Conservation (phyloP, 2,329 filamentous ascomycete genomes). For the Pestalotiopsis sp. region DNA sequence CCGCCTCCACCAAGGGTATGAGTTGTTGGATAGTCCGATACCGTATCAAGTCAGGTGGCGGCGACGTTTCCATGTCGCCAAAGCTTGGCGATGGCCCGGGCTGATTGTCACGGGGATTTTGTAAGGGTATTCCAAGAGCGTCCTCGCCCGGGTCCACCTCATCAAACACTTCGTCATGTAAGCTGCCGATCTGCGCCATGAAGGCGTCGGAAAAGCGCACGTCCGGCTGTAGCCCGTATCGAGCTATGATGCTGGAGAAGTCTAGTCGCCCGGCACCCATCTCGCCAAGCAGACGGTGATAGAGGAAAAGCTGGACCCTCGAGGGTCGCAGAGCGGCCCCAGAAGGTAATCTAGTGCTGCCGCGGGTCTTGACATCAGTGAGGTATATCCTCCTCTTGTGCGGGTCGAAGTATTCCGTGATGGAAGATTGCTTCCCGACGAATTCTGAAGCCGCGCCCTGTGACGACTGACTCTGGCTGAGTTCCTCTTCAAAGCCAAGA, state of each 20-base stretch:
- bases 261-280: slow-evolving; percentile 73
- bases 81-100: slow-evolving; percentile 11
- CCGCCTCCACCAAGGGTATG: slow-evolving; percentile 44
- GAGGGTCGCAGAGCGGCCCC: slow-evolving; percentile 71
- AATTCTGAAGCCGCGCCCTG: slow-evolving; percentile 21
- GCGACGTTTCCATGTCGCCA: slow-evolving; percentile 7
- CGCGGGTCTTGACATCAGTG: slow-evolving; percentile 85
- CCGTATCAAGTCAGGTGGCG: slow-evolving; percentile 40
- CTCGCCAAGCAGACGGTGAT: slow-evolving; percentile 79
- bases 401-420: slow-evolving; percentile 42
- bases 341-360: slow-evolving; percentile 62
- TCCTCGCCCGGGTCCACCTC: slow-evolving; percentile 45
- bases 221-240: slow-evolving; percentile 70
- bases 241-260: slow-evolving; percentile 66
- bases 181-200: slow-evolving; percentile 69
- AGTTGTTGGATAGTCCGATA: slow-evolving; percentile 53
- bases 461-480: slow-evolving; percentile 41
- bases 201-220: slow-evolving; percentile 77
- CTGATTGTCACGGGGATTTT: not conserved
- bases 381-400: slow-evolving; percentile 61
- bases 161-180: slow-evolving; percentile 68
- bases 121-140: slow-evolving; percentile 24
- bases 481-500: slow-evolving; percentile 64
- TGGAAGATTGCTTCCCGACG: slow-evolving; percentile 35
- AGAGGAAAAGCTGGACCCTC: slow-evolving; percentile 85